phyloP scores from a whole-genome alignment of 495 filamentous ascomycete species.

The Penicillium samsonianum region DNA sequence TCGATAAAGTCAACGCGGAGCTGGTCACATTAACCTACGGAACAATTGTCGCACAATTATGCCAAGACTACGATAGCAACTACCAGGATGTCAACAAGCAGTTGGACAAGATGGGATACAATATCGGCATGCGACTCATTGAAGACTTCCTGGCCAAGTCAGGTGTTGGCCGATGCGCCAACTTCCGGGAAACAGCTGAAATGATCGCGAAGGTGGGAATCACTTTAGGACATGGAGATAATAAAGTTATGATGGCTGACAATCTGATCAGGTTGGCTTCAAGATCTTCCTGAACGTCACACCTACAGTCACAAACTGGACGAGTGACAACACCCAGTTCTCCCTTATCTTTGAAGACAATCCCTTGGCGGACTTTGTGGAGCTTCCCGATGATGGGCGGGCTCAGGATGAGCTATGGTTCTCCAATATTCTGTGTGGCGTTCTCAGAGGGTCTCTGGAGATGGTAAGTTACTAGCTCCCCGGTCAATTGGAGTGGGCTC shows the following conservation, averaged over 20 bases:
- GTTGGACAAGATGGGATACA: slow-evolving; percentile 98
- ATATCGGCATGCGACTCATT: slow-evolving; percentile 93
- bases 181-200: slow-evolving; percentile 93
- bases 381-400: slow-evolving; percentile 91
- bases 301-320: slow-evolving; percentile 94
- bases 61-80: slow-evolving; percentile 90
- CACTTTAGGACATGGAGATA: background rate
- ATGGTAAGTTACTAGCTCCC: slow-evolving; percentile 63
- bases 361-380: slow-evolving; percentile 94
- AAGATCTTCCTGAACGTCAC: slow-evolving; percentile 99
- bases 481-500: slow-evolving; percentile 7
- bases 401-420: slow-evolving; percentile 98
- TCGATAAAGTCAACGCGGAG: slow-evolving; percentile 84
- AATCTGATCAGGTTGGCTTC: slow-evolving; percentile 77
- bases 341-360: slow-evolving; percentile 96
- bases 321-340: slow-evolving; percentile 92
- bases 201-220: slow-evolving; percentile 83
- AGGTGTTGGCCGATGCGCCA: slow-evolving; percentile 82
- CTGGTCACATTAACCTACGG: slow-evolving; percentile 97
- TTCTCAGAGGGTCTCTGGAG: slow-evolving; percentile 86
- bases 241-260: slow-evolving; percentile 1
- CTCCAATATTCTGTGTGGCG: slow-evolving; percentile 93
- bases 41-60: slow-evolving; percentile 94
- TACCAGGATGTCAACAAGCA: slow-evolving; percentile 95
- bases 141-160: slow-evolving; percentile 98